Percentiles rank a stretch among this genome's conserved stretches.
These are phyloP conservation scores for Trichophyton schoenleinii DNA, from an alignment of 2,329 filamentous ascomycete species.

Conservation along the genomic window DNA sequence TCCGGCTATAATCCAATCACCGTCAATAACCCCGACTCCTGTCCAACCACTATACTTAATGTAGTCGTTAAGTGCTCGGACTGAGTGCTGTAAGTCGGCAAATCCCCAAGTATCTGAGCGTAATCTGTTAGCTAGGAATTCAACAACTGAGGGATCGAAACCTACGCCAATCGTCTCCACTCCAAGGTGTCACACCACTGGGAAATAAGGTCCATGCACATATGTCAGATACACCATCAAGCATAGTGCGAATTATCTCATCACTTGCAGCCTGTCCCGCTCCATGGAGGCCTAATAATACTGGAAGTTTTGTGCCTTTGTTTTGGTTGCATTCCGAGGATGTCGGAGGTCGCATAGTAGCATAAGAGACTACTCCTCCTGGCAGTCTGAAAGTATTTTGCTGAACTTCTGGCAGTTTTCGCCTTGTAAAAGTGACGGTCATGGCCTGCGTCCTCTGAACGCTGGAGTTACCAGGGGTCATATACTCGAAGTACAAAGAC, in stretches of 20 bases:
- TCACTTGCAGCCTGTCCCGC: constrained; percentile 45
- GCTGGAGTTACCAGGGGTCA: background rate
- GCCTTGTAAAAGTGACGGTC: constrained; percentile 13
- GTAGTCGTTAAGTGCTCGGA: constrained; percentile 40
- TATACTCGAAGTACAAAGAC: constrained; percentile 15
- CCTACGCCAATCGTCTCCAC: constrained; percentile 48
- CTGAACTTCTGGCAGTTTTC: constrained; percentile 32
- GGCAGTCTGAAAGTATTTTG: constrained; percentile 45
- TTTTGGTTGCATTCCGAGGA: constrained; percentile 22
- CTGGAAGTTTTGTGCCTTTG: constrained; percentile 26
- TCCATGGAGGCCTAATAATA: constrained; percentile 44
- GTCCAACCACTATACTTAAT: constrained; percentile 37
- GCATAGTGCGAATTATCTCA: constrained; percentile 33
- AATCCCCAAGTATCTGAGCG: constrained; percentile 41
- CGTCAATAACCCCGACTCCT: constrained; percentile 33
- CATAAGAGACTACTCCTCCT: constrained; percentile 43
- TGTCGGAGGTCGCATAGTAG: constrained; percentile 42
- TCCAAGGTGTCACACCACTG: constrained; percentile 47
- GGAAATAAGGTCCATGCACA: constrained; percentile 46
- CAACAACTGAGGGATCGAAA: background rate
- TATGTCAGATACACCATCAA: constrained; percentile 40
- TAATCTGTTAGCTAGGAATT: background rate
- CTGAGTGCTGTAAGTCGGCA: constrained; percentile 42
- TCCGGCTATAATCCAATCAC: constrained; percentile 42
- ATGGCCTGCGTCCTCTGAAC: constrained; percentile 12